phyloP scores from a whole-genome alignment of 202 grass and related monocot species.

The Thinopyrum obtusiflorum region DNA sequence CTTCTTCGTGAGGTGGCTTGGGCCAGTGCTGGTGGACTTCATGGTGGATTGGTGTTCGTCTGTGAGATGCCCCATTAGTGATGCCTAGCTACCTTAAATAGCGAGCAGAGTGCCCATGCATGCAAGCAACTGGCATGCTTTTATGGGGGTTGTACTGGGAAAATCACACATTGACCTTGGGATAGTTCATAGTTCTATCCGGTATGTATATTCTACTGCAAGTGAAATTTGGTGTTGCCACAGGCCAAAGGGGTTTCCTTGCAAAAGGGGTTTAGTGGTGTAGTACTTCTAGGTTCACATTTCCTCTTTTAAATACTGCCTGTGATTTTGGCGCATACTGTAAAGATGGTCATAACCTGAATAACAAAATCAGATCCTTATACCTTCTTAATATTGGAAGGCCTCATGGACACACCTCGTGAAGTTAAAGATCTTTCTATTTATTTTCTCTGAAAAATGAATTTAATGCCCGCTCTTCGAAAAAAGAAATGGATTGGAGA shows the following conservation, averaged over 20 bases:
- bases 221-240: neutral
- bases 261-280: no score
- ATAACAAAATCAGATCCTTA: no score
- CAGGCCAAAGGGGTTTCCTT: neutral
- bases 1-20: constrained; percentile 5
- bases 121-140: neutral
- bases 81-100: neutral
- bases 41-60: neutral
- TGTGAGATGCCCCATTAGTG: neutral
- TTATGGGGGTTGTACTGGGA: neutral
- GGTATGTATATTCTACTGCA: neutral
- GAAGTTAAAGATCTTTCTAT: no score
- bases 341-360: no score
- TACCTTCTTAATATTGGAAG: no score
- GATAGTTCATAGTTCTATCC: neutral
- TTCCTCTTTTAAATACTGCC: neutral
- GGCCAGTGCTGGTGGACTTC: neutral
- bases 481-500: no score
- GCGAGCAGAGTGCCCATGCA: neutral
- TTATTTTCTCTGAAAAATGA: no score
- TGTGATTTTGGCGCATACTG: no score
- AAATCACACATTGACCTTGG: no score
- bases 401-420: no score
- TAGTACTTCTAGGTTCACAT: neutral
- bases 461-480: no score